Evolutionary conservation across 306 rosid species (phyloP).

Genomic region (Quercus robur): DNA sequence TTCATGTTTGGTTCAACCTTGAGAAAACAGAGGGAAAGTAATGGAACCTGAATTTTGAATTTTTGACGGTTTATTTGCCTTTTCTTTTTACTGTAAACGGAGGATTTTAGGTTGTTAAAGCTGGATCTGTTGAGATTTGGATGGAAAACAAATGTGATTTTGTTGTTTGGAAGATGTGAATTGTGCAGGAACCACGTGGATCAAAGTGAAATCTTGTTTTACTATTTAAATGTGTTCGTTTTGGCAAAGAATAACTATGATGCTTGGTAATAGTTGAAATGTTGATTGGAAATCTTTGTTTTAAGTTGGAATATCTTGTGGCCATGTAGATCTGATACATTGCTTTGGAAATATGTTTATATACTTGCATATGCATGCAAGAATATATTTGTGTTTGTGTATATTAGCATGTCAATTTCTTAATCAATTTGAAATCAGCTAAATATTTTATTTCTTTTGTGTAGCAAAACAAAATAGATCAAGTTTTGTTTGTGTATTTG

Average conservation of each 20-base stretch:
- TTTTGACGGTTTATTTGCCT: neutral
- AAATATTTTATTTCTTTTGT: neutral
- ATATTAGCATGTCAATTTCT: neutral
- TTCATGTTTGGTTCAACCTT: too few relatives aligned
- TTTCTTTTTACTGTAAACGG: neutral
- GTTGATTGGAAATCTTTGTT: neutral
- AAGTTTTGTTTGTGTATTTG: neutral
- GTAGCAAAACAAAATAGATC: neutral
- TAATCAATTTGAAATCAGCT: neutral
- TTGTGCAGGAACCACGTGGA: neutral
- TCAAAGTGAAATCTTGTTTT: neutral
- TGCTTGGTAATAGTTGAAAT: neutral
- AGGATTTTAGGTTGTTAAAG: neutral
- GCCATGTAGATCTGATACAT: neutral
- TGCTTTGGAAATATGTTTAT: neutral
- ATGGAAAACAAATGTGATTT: neutral
- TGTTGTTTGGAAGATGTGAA: neutral
- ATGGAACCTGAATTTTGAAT: neutral
- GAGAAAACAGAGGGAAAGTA: neutral
- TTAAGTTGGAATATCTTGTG: neutral
- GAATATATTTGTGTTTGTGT: neutral
- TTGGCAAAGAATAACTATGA: neutral
- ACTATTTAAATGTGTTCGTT: neutral
- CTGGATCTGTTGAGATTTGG: constrained; percentile 15
- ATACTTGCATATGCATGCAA: neutral